Percentiles rank a stretch among this genome's conserved stretches.
Conservation (phyloP, 164 flowering plant species). For the Vitis cinerea region DNA sequence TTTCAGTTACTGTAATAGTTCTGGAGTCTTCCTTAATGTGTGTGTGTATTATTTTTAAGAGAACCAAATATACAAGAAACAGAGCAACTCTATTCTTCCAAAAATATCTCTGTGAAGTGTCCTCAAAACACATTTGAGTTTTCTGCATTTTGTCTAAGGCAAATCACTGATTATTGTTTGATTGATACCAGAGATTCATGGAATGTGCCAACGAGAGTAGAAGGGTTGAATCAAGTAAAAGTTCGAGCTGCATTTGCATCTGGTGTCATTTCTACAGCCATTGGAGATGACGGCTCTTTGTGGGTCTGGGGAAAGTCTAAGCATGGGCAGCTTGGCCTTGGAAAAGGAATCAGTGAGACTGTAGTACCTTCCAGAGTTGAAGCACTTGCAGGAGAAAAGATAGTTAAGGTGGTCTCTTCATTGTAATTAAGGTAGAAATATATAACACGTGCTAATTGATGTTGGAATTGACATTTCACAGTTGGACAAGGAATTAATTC, state of each 20-base stretch:
- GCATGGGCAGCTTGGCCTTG: conserved; percentile 94
- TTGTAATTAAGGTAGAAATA: conserved; percentile 26
- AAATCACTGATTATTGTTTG: background rate
- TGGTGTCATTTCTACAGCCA: conserved; percentile 76
- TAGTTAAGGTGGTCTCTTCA: conserved; percentile 59
- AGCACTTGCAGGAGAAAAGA: conserved; percentile 66
- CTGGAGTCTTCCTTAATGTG: too few species aligned
- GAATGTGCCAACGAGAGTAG: conserved; percentile 66
- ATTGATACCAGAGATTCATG: conserved; percentile 49
- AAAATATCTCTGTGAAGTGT: too few species aligned
- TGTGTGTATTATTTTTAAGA: too few species aligned
- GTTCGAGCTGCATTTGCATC: conserved; percentile 79
- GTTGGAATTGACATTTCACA: too few species aligned
- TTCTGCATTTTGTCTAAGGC: background rate
- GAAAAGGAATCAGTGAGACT: conserved; percentile 60
- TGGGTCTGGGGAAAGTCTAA: conserved; percentile 98
- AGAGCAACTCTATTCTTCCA: too few species aligned
- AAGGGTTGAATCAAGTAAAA: conserved; percentile 56
- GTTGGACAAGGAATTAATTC: too few species aligned
- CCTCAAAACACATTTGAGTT: too few species aligned
- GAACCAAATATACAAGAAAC: too few species aligned
- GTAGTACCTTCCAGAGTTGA: conserved; percentile 64
- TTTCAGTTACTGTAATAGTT: too few species aligned
- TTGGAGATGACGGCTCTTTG: conserved; percentile 85
- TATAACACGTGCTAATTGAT: background rate